These are phyloP conservation scores for Dysphania ambrosioides DNA, from an alignment of 148 eudicot genomes.

Conservation along the genomic window DNA sequence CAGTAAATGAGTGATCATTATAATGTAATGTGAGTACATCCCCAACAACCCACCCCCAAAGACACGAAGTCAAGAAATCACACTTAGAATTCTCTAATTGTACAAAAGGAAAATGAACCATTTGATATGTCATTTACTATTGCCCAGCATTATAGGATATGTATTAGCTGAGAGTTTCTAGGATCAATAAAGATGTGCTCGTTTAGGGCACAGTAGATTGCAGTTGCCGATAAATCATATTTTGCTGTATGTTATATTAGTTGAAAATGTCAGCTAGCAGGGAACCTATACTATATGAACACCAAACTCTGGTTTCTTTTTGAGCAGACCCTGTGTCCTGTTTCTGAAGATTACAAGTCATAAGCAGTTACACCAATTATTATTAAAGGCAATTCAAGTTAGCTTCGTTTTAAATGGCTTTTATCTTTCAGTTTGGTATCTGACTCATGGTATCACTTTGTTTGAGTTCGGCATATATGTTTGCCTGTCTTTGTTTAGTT, in stretches of 20 bases:
- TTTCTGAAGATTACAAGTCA: not conserved
- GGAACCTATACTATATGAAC: not conserved
- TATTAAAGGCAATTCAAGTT: no score
- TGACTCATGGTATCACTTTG: not conserved
- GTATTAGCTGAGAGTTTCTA: no score
- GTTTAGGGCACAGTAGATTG: conserved; percentile 6
- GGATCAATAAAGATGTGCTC: conserved; percentile 8
- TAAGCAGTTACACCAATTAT: not conserved
- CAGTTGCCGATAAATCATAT: not conserved
- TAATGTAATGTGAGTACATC: not conserved
- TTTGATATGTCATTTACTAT: not conserved
- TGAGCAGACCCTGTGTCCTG: not conserved
- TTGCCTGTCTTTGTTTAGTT: not conserved
- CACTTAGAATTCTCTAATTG: conserved; percentile 4
- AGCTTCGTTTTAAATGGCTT: no score
- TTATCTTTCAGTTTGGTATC: not conserved
- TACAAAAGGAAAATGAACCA: not conserved
- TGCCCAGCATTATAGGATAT: not conserved
- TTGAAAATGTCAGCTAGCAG: not conserved
- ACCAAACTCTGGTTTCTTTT: not conserved
- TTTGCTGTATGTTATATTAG: not conserved
- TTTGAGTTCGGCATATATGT: not conserved
- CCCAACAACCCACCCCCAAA: no score
- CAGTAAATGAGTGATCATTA: conserved; percentile 7
- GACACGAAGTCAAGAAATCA: not conserved